Evolutionary conservation across 352 stramenopile species (phyloP).

Genomic region (Blastocystis sp.): DNA sequence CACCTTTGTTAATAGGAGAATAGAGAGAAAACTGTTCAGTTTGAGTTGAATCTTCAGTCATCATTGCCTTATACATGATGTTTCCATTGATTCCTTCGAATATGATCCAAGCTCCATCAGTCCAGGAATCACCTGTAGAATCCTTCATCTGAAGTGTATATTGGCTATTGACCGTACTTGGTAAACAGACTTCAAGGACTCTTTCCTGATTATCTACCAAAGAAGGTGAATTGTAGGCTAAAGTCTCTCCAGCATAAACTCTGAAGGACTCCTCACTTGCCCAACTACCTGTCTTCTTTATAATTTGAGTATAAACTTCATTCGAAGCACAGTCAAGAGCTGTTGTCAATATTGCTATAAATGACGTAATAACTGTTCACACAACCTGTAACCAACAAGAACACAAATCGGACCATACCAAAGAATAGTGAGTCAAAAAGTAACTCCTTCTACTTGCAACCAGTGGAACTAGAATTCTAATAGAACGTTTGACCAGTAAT

Average conservation of each 20-base stretch:
- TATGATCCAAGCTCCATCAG: background rate
- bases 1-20: background rate
- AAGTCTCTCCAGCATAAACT: background rate
- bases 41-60: background rate
- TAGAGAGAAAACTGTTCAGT: constrained; percentile 17
- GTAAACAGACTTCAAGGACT: background rate
- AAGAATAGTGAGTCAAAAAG: too few species aligned
- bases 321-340: background rate
- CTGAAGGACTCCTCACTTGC: background rate
- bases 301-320: constrained; percentile 32
- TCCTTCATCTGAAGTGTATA: background rate
- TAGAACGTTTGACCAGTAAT: too few species aligned
- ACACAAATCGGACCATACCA: too few species aligned
- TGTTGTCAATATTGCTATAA: background rate
- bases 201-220: background rate
- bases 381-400: too few species aligned
- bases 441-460: too few species aligned
- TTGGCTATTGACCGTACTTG: background rate
- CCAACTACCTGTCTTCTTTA: constrained; percentile 6
- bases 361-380: too few species aligned
- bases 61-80: constrained; percentile 21
- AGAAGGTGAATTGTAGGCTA: background rate
- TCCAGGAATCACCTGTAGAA: constrained; percentile 11
- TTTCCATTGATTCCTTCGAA: constrained; percentile 26
- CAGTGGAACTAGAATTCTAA: too few species aligned